Percentiles rank a stretch among this genome's conserved stretches.
These are phyloP conservation scores for Agrocybe pediades DNA, from an alignment of 768 basidiomycete species.

Conservation along the genomic window DNA sequence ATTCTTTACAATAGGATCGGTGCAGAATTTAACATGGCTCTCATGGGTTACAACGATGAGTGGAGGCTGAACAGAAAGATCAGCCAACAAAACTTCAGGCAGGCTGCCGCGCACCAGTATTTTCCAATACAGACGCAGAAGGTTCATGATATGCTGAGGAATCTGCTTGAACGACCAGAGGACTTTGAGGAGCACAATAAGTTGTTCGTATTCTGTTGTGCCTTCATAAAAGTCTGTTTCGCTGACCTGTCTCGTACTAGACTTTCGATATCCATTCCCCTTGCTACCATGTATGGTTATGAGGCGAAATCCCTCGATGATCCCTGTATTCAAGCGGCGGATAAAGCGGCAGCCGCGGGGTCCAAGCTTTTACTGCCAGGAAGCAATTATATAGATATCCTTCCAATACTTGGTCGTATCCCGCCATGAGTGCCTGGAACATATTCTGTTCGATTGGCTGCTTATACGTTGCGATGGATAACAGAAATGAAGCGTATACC, in stretches of 20 bases:
- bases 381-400: no score
- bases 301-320: neutral
- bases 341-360: neutral
- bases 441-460: no score
- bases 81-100: slow-evolving; percentile 34
- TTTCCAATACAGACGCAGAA: slow-evolving; percentile 27
- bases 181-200: slow-evolving; percentile 10
- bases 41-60: slow-evolving; percentile 31
- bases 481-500: no score
- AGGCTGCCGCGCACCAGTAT: slow-evolving; percentile 25
- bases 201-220: slow-evolving; percentile 2
- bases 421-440: no score
- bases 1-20: slow-evolving; percentile 21
- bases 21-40: slow-evolving; percentile 34
- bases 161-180: slow-evolving; percentile 18
- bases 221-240: no score
- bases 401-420: no score
- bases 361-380: no score
- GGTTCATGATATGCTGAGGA: slow-evolving; percentile 29
- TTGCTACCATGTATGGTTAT: slow-evolving; percentile 4
- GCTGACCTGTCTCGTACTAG: neutral
- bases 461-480: no score
- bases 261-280: slow-evolving; percentile 3
- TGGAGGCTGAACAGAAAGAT: slow-evolving; percentile 38
- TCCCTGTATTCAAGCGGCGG: neutral